A percentile compares a stretch with the other conserved stretches of the same genome.
phyloP scores from a whole-genome alignment of 2,329 filamentous ascomycete species.

The Aschersonia sp. region DNA sequence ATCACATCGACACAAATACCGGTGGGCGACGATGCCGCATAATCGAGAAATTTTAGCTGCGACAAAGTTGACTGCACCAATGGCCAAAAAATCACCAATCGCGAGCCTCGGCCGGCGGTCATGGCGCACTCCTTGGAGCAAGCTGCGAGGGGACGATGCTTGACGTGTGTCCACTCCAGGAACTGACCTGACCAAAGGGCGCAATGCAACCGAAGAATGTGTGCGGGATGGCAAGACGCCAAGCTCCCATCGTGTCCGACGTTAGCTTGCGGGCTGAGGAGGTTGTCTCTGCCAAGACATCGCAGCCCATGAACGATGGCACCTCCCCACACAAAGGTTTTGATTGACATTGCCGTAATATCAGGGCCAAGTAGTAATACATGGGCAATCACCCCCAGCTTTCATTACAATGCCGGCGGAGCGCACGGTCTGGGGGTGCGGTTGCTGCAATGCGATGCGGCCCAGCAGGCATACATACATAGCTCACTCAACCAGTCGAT shows the following conservation, averaged over 20 bases:
- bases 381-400: background rate
- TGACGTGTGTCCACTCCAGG: background rate
- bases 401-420: background rate
- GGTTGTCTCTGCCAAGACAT: background rate
- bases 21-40: constrained; percentile 15
- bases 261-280: background rate
- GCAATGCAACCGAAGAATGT: background rate
- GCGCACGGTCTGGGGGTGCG: no score
- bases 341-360: background rate
- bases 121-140: background rate
- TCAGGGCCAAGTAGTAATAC: background rate
- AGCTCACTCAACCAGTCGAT: no score
- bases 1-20: constrained; percentile 64
- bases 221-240: background rate
- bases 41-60: background rate
- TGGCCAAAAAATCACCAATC: background rate
- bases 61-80: background rate
- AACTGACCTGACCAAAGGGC: background rate
- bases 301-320: background rate
- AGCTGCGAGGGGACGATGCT: background rate
- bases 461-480: no score
- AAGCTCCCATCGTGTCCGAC: background rate
- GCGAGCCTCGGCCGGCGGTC: background rate
- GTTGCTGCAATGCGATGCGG: no score
- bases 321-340: background rate